Evolutionary conservation across 208 protist species (phyloP).

Genomic region (Vickermania ingenoplastis): DNA sequence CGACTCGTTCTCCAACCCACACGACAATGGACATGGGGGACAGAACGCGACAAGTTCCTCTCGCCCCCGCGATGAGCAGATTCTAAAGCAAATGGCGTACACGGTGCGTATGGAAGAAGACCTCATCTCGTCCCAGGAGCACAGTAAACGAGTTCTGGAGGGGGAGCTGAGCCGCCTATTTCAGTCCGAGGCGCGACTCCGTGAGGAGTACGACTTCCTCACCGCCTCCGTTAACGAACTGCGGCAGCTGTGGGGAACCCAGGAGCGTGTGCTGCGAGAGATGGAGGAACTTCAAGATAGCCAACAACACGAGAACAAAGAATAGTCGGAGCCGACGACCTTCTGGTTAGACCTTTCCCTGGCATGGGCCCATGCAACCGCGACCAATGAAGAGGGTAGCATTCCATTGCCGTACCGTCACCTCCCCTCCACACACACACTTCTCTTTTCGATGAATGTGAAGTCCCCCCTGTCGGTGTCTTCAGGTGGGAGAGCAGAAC

Average conservation of each 20-base stretch:
- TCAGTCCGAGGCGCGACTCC: conserved; percentile 4
- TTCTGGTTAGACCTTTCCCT: too few relatives aligned
- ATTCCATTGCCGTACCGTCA: too few relatives aligned
- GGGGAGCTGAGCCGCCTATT: conserved; percentile 31
- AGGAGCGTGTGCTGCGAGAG: conserved; percentile 1
- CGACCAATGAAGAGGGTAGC: too few relatives aligned
- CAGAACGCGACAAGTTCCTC: too few relatives aligned
- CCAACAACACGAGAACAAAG: conserved; percentile 6
- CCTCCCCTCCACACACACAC: too few relatives aligned
- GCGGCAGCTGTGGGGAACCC: not conserved
- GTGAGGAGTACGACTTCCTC: conserved; percentile 1
- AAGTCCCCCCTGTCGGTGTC: too few relatives aligned
- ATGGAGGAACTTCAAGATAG: conserved; percentile 7
- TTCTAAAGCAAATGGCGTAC: conserved; percentile 51
- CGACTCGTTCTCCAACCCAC: too few relatives aligned
- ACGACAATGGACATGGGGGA: too few relatives aligned
- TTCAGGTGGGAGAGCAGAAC: too few relatives aligned
- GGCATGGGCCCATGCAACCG: too few relatives aligned
- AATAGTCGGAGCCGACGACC: conserved; percentile 5
- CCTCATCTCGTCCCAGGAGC: conserved; percentile 36
- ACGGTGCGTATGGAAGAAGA: conserved; percentile 45
- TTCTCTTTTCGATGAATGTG: too few relatives aligned
- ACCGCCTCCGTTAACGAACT: not conserved
- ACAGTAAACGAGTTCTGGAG: conserved; percentile 63
- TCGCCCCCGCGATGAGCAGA: conserved; percentile 7